Percentiles rank a stretch among this genome's conserved stretches.
phyloP scores from a whole-genome alignment of 768 basidiomycete species.

The Leccinum variicolor region DNA sequence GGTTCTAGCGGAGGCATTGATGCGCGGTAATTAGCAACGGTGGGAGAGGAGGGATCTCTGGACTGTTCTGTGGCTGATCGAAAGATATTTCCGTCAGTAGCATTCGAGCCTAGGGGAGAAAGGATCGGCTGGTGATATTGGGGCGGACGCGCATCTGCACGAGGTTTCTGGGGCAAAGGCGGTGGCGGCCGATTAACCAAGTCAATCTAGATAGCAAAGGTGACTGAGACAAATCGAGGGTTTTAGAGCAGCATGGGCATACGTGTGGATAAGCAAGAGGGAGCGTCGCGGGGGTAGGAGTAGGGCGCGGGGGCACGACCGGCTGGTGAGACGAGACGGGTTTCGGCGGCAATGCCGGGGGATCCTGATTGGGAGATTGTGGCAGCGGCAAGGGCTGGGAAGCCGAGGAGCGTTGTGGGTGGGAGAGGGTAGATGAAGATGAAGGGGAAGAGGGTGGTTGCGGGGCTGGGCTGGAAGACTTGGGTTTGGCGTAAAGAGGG shows the following conservation, averaged over 20 bases:
- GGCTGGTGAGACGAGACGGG: conserved; percentile 22
- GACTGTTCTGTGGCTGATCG: conserved; percentile 19
- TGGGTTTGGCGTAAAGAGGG: conserved; percentile 86
- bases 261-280: conserved; percentile 18
- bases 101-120: conserved; percentile 13
- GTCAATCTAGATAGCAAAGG: conserved; percentile 17
- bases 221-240: neutral
- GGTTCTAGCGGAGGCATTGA: conserved; percentile 26
- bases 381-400: conserved; percentile 21
- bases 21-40: conserved; percentile 27
- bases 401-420: conserved; percentile 12
- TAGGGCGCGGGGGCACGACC: conserved; percentile 17
- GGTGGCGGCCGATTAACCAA: conserved; percentile 36
- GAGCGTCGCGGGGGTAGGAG: conserved; percentile 1
- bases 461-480: conserved; percentile 26
- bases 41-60: conserved; percentile 19
- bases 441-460: conserved; percentile 18
- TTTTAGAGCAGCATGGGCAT: conserved; percentile 8
- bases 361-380: conserved; percentile 24
- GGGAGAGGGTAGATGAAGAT: conserved; percentile 12
- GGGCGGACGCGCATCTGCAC: conserved; percentile 22
- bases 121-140: conserved; percentile 26
- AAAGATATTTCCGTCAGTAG: conserved; percentile 17
- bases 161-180: conserved; percentile 26
- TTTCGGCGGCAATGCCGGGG: conserved; percentile 39